phyloP scores from a whole-genome alignment of 345 rosid species.

The Garcia nutans region DNA sequence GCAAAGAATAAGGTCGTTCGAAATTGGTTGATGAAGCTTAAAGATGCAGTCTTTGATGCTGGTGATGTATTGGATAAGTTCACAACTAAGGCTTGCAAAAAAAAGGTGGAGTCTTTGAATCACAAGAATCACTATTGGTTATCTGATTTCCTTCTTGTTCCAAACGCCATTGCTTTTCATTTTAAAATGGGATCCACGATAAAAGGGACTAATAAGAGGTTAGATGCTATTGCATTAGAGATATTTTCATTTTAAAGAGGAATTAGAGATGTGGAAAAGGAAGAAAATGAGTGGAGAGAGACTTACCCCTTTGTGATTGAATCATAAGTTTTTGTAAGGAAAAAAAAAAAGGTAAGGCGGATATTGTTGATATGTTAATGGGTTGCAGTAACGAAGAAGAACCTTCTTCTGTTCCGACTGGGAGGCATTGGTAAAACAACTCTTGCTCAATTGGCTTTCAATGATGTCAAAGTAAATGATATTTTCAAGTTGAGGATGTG shows the following conservation, averaged over 20 bases:
- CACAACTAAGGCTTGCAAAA: not conserved
- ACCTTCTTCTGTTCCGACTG: not conserved
- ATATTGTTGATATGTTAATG: slow-evolving; percentile 1
- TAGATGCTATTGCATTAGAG: slow-evolving; percentile 9
- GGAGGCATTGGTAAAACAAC: slow-evolving; percentile 7
- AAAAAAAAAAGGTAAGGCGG: slow-evolving; percentile 11
- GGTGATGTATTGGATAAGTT: slow-evolving; percentile 8
- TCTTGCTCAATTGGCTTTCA: slow-evolving; percentile 8
- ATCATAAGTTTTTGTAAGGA: slow-evolving; percentile 18
- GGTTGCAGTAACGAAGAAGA: not conserved
- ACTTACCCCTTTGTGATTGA: slow-evolving; percentile 17
- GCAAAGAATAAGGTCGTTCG: slow-evolving; percentile 12
- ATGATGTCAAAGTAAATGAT: slow-evolving; percentile 3
- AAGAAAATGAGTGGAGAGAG: not conserved
- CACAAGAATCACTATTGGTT: not conserved
- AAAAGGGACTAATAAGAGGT: not conserved
- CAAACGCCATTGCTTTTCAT: not conserved
- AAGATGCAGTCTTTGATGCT: slow-evolving; percentile 12
- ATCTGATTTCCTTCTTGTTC: not conserved
- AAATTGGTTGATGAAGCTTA: slow-evolving; percentile 17
- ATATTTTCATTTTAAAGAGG: slow-evolving; percentile 7
- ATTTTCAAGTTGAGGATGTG: slow-evolving; percentile 2
- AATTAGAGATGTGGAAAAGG: not conserved
- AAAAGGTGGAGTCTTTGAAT: not conserved
- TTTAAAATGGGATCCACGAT: not conserved